Evolutionary conservation across 371 early-diverging fungal species (phyloP), one percentile per base, ranked within the genome.

Genomic region (Smittium culicis): DNA sequence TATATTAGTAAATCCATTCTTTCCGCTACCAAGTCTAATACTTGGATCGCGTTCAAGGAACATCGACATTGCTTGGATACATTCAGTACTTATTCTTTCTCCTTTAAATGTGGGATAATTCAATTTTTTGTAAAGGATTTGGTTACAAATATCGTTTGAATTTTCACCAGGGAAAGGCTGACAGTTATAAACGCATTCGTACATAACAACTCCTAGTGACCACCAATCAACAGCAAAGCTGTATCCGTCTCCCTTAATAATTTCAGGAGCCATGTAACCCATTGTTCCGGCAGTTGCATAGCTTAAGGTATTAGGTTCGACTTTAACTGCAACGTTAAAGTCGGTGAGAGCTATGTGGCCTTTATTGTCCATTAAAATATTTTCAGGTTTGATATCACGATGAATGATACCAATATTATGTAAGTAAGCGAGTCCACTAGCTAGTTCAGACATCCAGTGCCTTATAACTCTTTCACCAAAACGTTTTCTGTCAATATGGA

Each of bases 161-260:
- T 90, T 95, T 1, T 83, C 79, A 55, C 88, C 93, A 67, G 92
- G 91, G 78, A 99, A 99, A 0, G 99, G 99, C 17, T 97, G 93
- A 55, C 79, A 78, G 17, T 96, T 98, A 54, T 88, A 86, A 25
- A 95, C 73, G 79, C 99, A 81, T 77, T 99, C 98, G 77, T 90
- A 99, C 35, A 98, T 83, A 25, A 99, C 94, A 71, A 98, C 96
- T 2, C 98, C 99, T 34, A 99, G 74, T 34, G 99, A 93, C 99
- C 99, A 99, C 61, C 92, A 83, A 79, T 99, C 99, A 17, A 90
- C 70, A 82, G 72, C 69, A 31, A 64, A 69, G 5, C 72, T 66
- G 66, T 91, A 55, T 78, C 85, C 68, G 85, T 83, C 70, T 88
- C 90, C 66, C 83, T 82, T 61, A 93, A 85, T 35, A 89, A 82